Evolutionary conservation across 345 rosid genomes (phyloP).

Genomic region (Lumnitzera racemosa): DNA sequence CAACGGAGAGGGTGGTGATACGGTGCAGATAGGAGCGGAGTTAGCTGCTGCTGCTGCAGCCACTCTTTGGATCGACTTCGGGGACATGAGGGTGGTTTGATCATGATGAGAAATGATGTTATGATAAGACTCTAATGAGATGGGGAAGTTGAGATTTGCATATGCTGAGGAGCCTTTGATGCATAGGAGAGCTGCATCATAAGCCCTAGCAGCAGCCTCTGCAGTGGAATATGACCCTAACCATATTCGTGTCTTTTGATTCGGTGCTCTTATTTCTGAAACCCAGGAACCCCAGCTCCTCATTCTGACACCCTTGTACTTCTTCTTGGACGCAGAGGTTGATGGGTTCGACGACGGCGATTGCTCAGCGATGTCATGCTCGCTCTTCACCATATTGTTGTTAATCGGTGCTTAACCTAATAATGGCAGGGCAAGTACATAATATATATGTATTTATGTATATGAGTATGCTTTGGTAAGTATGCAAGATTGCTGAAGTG

Average conservation of each 20-base stretch:
- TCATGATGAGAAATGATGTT: conserved; percentile 14
- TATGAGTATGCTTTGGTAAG: too few relatives aligned
- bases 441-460: too few relatives aligned
- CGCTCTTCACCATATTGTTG: conserved; percentile 54
- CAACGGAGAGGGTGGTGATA: conserved; percentile 12
- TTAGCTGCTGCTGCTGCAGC: conserved; percentile 88
- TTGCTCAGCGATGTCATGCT: conserved; percentile 22
- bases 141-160: conserved; percentile 74
- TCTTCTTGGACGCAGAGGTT: conserved; percentile 31
- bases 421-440: too few relatives aligned
- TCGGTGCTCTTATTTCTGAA: conserved; percentile 93
- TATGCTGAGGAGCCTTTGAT: conserved; percentile 67
- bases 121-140: conserved; percentile 25
- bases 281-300: conserved; percentile 99
- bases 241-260: conserved; percentile 95
- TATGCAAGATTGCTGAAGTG: too few relatives aligned
- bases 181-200: conserved; percentile 92
- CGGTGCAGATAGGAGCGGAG: conserved; percentile 3
- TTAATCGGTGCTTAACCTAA: too few relatives aligned
- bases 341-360: conserved; percentile 22
- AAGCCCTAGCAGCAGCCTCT: conserved; percentile 97
- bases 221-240: conserved; percentile 91
- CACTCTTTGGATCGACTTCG: conserved; percentile 76
- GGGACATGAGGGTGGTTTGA: conserved; percentile 51
- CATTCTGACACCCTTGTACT: conserved; percentile 94